A percentile compares a stretch with the other conserved stretches of the same genome.
Conservation (phyloP, 1,284 basidiomycete species). For the Phaffia rhodozyma region DNA sequence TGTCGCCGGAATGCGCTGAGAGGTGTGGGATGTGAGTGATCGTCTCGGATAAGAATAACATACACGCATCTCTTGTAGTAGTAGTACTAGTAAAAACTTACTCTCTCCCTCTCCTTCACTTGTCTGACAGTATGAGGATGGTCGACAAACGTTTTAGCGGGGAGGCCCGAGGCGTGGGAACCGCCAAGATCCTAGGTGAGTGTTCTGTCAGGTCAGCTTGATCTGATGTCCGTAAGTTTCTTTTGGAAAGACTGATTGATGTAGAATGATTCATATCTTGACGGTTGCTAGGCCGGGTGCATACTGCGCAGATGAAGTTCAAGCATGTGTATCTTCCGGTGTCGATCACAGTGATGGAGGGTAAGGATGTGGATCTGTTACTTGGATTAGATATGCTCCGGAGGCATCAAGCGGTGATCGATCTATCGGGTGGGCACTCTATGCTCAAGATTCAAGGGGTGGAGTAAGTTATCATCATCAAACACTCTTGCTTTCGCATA, state of each 20-base stretch:
- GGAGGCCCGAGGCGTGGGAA: constrained; percentile 89
- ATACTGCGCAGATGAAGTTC: constrained; percentile 83
- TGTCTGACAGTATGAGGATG: constrained; percentile 72
- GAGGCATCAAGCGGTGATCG: constrained; percentile 89
- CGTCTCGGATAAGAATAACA: constrained; percentile 31
- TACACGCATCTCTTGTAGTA: constrained; percentile 76
- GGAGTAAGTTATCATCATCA: constrained; percentile 34
- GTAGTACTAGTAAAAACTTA: constrained; percentile 28
- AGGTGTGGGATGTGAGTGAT: constrained; percentile 57
- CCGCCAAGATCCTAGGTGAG: constrained; percentile 66
- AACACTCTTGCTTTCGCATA: too few relatives aligned
- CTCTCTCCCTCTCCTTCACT: background rate
- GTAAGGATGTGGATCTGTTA: constrained; percentile 79
- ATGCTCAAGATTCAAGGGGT: constrained; percentile 77
- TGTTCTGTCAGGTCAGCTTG: too few relatives aligned
- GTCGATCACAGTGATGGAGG: constrained; percentile 94
- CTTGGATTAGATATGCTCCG: constrained; percentile 98
- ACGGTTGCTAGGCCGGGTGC: constrained; percentile 55
- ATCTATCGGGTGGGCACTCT: constrained; percentile 58
- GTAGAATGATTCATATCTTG: background rate
- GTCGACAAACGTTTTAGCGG: constrained; percentile 78
- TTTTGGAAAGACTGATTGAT: too few relatives aligned
- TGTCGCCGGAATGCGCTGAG: constrained; percentile 91
- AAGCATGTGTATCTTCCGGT: constrained; percentile 74
- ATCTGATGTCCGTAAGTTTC: too few relatives aligned